A percentile compares a stretch with the other conserved stretches of the same genome.
Conservation (phyloP, 768 basidiomycete genomes). For the Lactarius evosmus region DNA sequence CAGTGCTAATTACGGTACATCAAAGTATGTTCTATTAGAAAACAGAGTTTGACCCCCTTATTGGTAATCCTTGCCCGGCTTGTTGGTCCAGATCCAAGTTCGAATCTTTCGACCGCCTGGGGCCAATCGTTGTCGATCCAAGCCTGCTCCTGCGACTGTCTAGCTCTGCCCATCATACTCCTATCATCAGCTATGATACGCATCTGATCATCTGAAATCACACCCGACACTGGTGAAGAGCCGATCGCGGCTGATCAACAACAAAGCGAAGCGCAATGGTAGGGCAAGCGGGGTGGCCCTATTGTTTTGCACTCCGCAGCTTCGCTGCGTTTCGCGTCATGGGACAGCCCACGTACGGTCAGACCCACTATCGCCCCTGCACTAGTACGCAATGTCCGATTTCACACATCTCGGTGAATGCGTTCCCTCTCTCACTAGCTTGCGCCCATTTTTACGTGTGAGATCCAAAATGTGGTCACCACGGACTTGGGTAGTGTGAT, state of each 20-base stretch:
- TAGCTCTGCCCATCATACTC: not conserved
- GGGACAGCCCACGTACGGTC: too few species aligned
- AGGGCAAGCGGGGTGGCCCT: not conserved
- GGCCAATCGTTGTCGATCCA: constrained; percentile 2
- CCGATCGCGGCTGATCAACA: constrained; percentile 15
- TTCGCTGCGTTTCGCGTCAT: not conserved
- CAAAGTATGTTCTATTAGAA: constrained; percentile 15
- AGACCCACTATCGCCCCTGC: not conserved
- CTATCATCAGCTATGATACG: not conserved
- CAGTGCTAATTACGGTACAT: constrained; percentile 7
- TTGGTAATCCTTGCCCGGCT: not conserved
- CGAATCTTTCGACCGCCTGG: constrained; percentile 5
- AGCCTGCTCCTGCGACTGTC: not conserved
- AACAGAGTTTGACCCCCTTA: constrained; percentile 14
- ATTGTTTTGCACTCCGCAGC: not conserved
- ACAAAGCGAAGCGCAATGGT: not conserved
- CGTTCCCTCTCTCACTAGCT: not conserved
- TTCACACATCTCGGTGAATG: not conserved
- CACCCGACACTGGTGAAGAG: not conserved
- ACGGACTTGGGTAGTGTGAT: not conserved
- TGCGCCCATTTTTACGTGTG: not conserved
- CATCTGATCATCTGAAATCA: constrained; percentile 16
- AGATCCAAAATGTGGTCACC: too few species aligned
- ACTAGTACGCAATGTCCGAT: not conserved
- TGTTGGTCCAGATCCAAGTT: constrained; percentile 12